Base-by-base conservation (phyloP, 2,329 filamentous ascomycete species). In the Colletotrichum musae region DNA sequence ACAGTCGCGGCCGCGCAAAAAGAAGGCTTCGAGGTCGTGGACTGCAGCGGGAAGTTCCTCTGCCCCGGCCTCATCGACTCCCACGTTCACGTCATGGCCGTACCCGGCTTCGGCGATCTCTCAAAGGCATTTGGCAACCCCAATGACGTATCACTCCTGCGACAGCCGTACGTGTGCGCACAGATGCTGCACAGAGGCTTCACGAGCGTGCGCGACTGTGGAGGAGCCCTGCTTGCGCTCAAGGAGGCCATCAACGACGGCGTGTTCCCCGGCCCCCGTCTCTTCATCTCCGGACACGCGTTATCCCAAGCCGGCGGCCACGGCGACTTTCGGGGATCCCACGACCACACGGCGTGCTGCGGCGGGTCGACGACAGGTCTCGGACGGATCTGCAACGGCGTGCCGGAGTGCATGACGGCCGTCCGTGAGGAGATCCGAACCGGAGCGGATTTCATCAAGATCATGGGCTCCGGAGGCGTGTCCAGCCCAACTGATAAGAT, bases 401-500 rank as follows among this genome's bases (percentile, higher is more conserved):
- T 88, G 0, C 80, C 86, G 0, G 85, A 86, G 58, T 90, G 88
- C 70, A 79, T 88, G 58, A 82, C 82, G 16, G 84, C 80, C 5
- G 83, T 84, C 0, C 81, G 88, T 3, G 87, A 89, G 60, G 84
- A 90, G 74, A 75, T 91, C 1, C 81, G 88, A 10, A 80, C 78
- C 13, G 88, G 88, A 2, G 85, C 87, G 1, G 86, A 90, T 73
- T 90, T 90, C 72, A 84, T 91, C 76, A 91, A 91, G 76, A 87
- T 91, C 71, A 90, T 90, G 87, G 81, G 81, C 1, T 83, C 83
- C 6, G 88, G 89, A 1, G 88, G 89, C 15, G 87, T 91, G 1
- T 82, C 85, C 0, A 86, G 82, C 15, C 87, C 87, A 0, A 88
- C 87, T 0, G 88, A 90, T 72, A 79, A 78, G 54, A 77, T 90